phyloP scores from a whole-genome alignment of 441 rosid genomes.

The Mallotus repandus region DNA sequence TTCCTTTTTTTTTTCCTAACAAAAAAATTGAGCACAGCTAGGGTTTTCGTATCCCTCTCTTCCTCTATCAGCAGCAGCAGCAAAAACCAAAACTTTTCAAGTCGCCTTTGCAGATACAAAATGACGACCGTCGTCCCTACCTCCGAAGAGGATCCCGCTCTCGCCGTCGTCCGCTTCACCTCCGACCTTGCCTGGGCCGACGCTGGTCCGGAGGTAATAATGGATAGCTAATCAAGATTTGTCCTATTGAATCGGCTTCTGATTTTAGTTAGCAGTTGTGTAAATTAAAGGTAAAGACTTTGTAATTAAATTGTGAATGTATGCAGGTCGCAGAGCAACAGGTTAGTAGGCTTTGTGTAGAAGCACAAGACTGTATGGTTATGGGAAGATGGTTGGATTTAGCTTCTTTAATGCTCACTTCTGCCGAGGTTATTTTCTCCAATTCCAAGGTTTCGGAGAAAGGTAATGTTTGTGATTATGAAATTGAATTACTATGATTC shows the following conservation, averaged over 20 bases:
- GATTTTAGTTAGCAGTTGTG: too few relatives aligned
- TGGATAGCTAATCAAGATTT: too few relatives aligned
- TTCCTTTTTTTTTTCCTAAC: too few relatives aligned
- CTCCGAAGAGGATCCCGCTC: constrained; percentile 92
- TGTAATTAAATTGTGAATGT: too few relatives aligned
- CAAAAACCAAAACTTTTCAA: background rate
- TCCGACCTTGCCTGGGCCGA: constrained; percentile 97
- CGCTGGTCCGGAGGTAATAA: constrained; percentile 88
- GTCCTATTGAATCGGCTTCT: too few relatives aligned
- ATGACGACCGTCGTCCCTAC: constrained; percentile 92
- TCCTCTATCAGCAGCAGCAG: constrained; percentile 7
- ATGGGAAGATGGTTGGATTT: constrained; percentile 75
- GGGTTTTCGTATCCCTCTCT: background rate
- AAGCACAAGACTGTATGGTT: constrained; percentile 75
- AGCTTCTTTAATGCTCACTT: constrained; percentile 78
- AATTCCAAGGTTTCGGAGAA: constrained; percentile 93
- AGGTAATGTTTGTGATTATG: constrained; percentile 41
- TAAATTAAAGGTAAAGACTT: background rate
- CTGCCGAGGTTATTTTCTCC: constrained; percentile 81
- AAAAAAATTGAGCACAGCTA: too few relatives aligned
- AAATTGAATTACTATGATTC: background rate
- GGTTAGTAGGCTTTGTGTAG: constrained; percentile 70
- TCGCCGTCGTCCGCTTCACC: constrained; percentile 87
- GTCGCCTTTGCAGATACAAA: constrained; percentile 33
- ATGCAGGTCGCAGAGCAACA: constrained; percentile 77